Evolutionary conservation across 2,329 filamentous ascomycete genomes (phyloP), one percentile per base, ranked within the genome.

Genomic region (Aspergillus ibericus): DNA sequence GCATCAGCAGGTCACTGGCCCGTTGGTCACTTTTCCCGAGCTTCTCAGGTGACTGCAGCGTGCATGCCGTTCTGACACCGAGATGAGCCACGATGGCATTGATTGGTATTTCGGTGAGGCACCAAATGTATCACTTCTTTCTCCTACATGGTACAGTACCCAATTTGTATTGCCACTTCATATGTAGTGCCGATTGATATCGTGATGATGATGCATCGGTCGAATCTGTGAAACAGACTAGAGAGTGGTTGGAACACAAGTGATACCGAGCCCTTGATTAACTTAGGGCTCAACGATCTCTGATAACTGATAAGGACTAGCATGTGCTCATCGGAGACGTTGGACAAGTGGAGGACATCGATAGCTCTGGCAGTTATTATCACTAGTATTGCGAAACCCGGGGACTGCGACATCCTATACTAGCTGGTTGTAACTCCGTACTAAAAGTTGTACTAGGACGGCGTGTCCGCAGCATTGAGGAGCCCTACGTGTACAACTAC

Each of bases 1-100:
- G 34, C 49, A 40, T 59, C 58, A 59, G 54, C 54, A 53, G 58
- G 32, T 53, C 57, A 53, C 29, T 29, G 25, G 29, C 32, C 34
- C 25, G 49, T 48, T 53, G 8, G 32, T 46, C 22, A 49, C 22
- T 47, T 40, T 36, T 40, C 16, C 32, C 47, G 22, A 20, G 16
- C 13, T 32, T 27, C 54, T 59, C 54, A 54, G 53, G 49, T 59
- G 58, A 57, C 49, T 32, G 38, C 22, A 27, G 38, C n/a, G 15
- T 25, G 4, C 13, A 36, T 22, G 49, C 29, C 29, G 22, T 25
- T 25, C 22, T 25, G 22, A 25, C 22, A 25, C 22, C 22, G 22
- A 25, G 22, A 25, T 32, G 29, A 10, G 29, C 29, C 29, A 32
- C 29, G 8, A 32, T 10, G 9, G 29, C 29, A 32, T 32, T 32